Evolutionary conservation across 208 protist genomes (phyloP).

Genomic region (Strigomonas culicis): DNA sequence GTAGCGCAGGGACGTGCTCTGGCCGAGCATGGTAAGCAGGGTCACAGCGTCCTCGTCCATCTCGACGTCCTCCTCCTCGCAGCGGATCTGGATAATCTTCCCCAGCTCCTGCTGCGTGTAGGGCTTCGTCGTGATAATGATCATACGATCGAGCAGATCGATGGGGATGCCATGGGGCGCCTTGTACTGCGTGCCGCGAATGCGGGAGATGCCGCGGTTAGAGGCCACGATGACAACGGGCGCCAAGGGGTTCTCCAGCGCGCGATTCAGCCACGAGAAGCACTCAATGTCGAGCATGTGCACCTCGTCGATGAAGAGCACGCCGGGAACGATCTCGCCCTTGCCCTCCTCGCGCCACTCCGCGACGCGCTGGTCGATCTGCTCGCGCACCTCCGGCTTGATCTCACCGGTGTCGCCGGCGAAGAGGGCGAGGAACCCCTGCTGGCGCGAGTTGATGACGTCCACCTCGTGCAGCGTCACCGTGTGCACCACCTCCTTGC

Average conservation of each 20-base stretch:
- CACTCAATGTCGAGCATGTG: slow-evolving; percentile 99
- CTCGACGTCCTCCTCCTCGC: slow-evolving; percentile 99
- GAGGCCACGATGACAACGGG: slow-evolving; percentile 99
- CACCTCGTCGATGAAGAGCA: slow-evolving; percentile 96
- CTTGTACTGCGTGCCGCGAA: slow-evolving; percentile 98
- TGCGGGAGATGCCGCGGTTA: slow-evolving; percentile 98
- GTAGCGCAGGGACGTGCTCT: slow-evolving; percentile 98
- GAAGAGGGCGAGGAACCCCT: slow-evolving; percentile 99
- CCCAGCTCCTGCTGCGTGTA: slow-evolving; percentile 96
- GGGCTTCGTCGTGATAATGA: slow-evolving; percentile 98
- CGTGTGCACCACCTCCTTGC: slow-evolving; percentile 99
- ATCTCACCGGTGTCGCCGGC: slow-evolving; percentile 99
- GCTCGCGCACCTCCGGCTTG: slow-evolving; percentile 98
- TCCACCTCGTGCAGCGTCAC: slow-evolving; percentile 99
- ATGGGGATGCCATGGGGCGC: slow-evolving; percentile 99
- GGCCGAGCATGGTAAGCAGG: slow-evolving; percentile 95
- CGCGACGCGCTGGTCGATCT: slow-evolving; percentile 99
- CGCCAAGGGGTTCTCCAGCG: slow-evolving; percentile 97
- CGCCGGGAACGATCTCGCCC: slow-evolving; percentile 99
- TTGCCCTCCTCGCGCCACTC: slow-evolving; percentile 99
- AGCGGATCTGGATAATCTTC: slow-evolving; percentile 97
- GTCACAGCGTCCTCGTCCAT: slow-evolving; percentile 95
- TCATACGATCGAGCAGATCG: slow-evolving; percentile 97
- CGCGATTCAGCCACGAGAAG: slow-evolving; percentile 99
- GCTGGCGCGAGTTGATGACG: slow-evolving; percentile 99